Base-by-base conservation (phyloP, 345 rosid genomes). In the Tarenaya hassleriana region DNA sequence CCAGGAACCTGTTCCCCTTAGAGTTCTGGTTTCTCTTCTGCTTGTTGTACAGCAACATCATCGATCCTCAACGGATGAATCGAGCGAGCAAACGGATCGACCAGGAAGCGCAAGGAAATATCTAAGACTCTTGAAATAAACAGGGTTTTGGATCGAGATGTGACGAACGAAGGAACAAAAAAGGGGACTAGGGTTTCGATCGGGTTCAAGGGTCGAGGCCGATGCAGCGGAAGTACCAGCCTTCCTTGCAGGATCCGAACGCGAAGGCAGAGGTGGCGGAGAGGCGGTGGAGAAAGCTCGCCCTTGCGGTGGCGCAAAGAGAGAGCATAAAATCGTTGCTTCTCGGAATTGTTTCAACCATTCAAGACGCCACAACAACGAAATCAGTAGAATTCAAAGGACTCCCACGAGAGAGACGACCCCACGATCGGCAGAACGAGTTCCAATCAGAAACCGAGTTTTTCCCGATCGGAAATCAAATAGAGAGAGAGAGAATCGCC, bases 221-320 rank as follows among this genome's bases (percentile, higher is more conserved):
- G 53, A 82, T 67, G 92, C 98, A 91, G 75, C 98, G 98, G 56
- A 58, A 79, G 89, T 84, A 91, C 98, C 98, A 91, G 81, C 89
- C 95, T 67, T 81, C 85, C 63, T 84, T 91, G 89, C 98, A 87
- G 60, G 95, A 87, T 29, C 89, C 96, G 66, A 87, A 91, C 0
- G 89, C 70, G 58, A 78, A 86, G 72, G 78, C 77, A 63, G 76
- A 68, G 53, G 76, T 69, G 7, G 59, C 61, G 47, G 73, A 68
- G 10, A 72, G 64, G 42, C 72, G 59, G 16, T 60, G 56, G 61
- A 66, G 50, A 62, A 53, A 52, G 88, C 94, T 77, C 90, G 73
- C 94, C 96, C 94, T 82, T 66, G 66, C 62, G 55, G 61, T 56
- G 40, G 52, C 4, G 47, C 67, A 61, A 82, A 78, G 89, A 88